These are phyloP conservation scores for Pyrenochaeta sp. DNA, from an alignment of 2,329 filamentous ascomycete genomes.

Conservation along the genomic window DNA sequence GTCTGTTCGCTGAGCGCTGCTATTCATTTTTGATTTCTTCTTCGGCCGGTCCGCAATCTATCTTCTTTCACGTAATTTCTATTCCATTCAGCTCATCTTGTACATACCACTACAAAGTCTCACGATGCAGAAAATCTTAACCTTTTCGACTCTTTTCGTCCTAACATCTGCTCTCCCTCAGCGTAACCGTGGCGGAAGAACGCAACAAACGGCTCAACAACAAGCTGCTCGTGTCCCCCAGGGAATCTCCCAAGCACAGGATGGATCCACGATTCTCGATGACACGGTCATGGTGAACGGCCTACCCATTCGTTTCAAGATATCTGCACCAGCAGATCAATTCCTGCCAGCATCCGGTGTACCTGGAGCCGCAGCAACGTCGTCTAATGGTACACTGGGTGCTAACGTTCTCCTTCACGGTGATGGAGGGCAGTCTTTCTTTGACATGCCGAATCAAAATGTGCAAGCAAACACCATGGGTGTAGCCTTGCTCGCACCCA, in stretches of 20 bases:
- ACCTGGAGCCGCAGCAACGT: slow-evolving; percentile 52
- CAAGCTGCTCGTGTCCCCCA: slow-evolving; percentile 44
- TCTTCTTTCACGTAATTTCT: slow-evolving; percentile 27
- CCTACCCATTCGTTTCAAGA: slow-evolving; percentile 63
- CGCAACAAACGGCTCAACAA: slow-evolving; percentile 38
- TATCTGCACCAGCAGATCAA: slow-evolving; percentile 62
- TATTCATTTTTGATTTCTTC: slow-evolving; percentile 7
- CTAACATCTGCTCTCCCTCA: slow-evolving; percentile 35
- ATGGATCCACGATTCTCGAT: slow-evolving; percentile 65
- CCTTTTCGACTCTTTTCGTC: slow-evolving; percentile 25
- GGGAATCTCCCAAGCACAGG: slow-evolving; percentile 54
- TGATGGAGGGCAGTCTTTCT: slow-evolving; percentile 66
- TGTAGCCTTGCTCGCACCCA: slow-evolving; percentile 62
- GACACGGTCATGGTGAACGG: slow-evolving; percentile 63
- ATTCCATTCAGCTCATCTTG: slow-evolving; percentile 5
- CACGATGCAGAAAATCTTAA: slow-evolving; percentile 18
- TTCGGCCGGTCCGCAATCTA: slow-evolving; percentile 37
- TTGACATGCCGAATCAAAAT: slow-evolving; percentile 64
- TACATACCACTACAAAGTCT: neutral
- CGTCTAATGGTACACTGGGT: slow-evolving; percentile 46
- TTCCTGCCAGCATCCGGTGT: slow-evolving; percentile 61
- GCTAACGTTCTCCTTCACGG: slow-evolving; percentile 67
- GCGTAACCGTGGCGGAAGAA: slow-evolving; percentile 21
- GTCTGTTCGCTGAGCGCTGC: slow-evolving; percentile 8
- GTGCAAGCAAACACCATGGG: slow-evolving; percentile 61